phyloP scores from a whole-genome alignment of 805 yeast genomes.

The Candida corydali region DNA sequence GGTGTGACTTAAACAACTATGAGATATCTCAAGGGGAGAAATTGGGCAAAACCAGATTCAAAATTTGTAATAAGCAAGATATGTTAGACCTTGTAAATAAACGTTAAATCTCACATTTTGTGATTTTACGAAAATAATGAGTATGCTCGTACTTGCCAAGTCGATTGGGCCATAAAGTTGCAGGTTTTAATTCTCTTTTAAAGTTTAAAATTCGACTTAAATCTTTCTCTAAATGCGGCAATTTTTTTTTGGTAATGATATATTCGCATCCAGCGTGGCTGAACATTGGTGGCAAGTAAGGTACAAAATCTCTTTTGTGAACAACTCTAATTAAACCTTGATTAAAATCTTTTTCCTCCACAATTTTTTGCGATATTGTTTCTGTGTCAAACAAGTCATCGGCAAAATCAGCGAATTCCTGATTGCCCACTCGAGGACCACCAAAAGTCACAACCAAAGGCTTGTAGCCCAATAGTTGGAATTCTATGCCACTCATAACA shows the following conservation, averaged over 20 bases:
- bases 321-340: constrained; percentile 51
- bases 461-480: constrained; percentile 47
- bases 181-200: constrained; percentile 7
- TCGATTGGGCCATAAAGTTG: constrained; percentile 18
- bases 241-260: constrained; percentile 32
- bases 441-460: constrained; percentile 60
- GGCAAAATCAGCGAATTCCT: constrained; percentile 45
- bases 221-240: constrained; percentile 32
- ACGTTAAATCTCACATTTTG: constrained; percentile 20
- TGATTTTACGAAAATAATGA: constrained; percentile 26
- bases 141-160: constrained; percentile 28
- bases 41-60: constrained; percentile 53
- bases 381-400: constrained; percentile 45
- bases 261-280: constrained; percentile 52
- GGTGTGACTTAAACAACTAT: constrained; percentile 53
- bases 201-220: constrained; percentile 12
- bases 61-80: constrained; percentile 43
- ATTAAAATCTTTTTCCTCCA: constrained; percentile 18
- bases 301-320: constrained; percentile 57
- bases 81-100: constrained; percentile 43
- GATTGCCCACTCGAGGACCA: constrained; percentile 62
- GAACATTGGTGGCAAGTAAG: constrained; percentile 48
- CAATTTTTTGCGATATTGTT: constrained; percentile 17
- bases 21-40: constrained; percentile 50
- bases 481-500: constrained; percentile 57